phyloP scores from a whole-genome alignment of 192 early-diverging fungal genomes.

The Geranomyces variabilis region DNA sequence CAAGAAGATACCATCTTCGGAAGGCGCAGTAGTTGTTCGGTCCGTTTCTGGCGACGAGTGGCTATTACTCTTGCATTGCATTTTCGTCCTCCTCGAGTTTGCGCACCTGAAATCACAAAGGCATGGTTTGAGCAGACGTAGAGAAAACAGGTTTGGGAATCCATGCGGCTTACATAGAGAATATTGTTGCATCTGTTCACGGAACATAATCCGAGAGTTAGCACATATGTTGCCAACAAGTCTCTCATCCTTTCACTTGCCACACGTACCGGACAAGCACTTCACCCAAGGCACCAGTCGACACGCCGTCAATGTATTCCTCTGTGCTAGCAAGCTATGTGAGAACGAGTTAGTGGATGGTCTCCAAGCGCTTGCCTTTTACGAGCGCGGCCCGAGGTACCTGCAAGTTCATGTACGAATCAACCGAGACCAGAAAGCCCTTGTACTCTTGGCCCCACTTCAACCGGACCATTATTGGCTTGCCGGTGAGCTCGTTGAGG shows the following conservation, averaged over 20 bases:
- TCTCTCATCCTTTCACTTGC: not conserved
- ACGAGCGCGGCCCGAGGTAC: too few relatives aligned
- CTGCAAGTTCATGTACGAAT: conserved; percentile 98
- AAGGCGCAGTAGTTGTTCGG: too few relatives aligned
- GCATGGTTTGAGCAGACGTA: not conserved
- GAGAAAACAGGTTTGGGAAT: not conserved
- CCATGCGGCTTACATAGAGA: conserved; percentile 45
- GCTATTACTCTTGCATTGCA: conserved; percentile 14
- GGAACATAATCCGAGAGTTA: too few relatives aligned
- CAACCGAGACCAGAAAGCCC: conserved; percentile 83
- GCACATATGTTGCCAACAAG: too few relatives aligned
- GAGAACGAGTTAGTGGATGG: too few relatives aligned
- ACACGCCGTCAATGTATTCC: conserved; percentile 92
- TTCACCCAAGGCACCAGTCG: conserved; percentile 86
- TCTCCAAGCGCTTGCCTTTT: too few relatives aligned
- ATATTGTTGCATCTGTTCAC: conserved; percentile 58
- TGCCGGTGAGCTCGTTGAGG: conserved; percentile 88
- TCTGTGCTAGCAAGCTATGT: conserved; percentile 90
- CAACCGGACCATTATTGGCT: conserved; percentile 88
- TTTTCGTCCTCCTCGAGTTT: not conserved
- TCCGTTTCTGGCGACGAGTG: too few relatives aligned
- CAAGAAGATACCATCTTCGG: too few relatives aligned
- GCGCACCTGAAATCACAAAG: not conserved
- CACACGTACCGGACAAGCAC: conserved; percentile 77
- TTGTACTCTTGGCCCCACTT: conserved; percentile 99